A percentile compares a stretch with the other conserved stretches of the same genome.
These are phyloP conservation scores for Gamarada debralockiae DNA, from an alignment of 495 filamentous ascomycete species.

Conservation along the genomic window DNA sequence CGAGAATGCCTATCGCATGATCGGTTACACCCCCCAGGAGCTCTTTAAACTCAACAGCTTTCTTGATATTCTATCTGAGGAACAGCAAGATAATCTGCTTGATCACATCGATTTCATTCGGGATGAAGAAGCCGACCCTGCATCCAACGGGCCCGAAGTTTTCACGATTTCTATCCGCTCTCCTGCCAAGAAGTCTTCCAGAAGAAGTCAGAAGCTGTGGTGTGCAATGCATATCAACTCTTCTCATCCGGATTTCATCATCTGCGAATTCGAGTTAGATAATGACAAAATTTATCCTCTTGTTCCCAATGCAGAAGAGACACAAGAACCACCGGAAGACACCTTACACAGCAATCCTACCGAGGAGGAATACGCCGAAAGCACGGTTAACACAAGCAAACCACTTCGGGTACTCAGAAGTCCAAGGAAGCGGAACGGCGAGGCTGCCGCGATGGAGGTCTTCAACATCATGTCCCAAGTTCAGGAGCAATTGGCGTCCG, in stretches of 20 bases:
- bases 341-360: constrained; percentile 69
- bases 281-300: constrained; percentile 74
- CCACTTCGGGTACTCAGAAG: constrained; percentile 78
- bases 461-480: constrained; percentile 90
- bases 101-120: constrained; percentile 87
- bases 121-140: constrained; percentile 70
- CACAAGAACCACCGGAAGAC: constrained; percentile 62
- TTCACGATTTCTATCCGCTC: constrained; percentile 69
- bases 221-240: constrained; percentile 79
- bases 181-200: constrained; percentile 32
- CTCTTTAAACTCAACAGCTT: constrained; percentile 76
- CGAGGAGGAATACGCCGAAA: constrained; percentile 66
- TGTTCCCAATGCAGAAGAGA: constrained; percentile 49
- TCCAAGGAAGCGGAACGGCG: constrained; percentile 71
- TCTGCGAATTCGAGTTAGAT: constrained; percentile 92
- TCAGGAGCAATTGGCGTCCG: constrained; percentile 70
- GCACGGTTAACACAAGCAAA: constrained; percentile 67
- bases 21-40: constrained; percentile 74
- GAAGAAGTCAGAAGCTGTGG: constrained; percentile 67
- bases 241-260: constrained; percentile 62
- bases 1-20: constrained; percentile 75
- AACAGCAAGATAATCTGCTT: constrained; percentile 75
- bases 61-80: constrained; percentile 73
- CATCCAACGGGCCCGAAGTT: constrained; percentile 77
- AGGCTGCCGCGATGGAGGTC: constrained; percentile 88